These are phyloP conservation scores for Phytophthora multivora DNA, from an alignment of 352 stramenopile genomes.

Conservation along the genomic window DNA sequence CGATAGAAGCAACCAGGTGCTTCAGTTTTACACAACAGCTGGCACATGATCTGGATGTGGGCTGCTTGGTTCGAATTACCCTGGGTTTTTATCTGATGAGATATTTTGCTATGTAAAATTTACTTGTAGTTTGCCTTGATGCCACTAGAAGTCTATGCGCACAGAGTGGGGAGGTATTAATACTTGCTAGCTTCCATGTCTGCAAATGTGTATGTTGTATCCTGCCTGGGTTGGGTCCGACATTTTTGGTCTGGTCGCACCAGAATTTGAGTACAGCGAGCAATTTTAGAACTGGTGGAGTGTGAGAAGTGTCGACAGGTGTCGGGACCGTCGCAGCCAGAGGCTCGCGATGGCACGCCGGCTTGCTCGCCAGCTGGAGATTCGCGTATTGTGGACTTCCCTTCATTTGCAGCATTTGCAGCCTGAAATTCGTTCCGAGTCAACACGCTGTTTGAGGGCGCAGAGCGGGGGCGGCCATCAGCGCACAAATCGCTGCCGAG, in stretches of 20 bases:
- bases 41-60: conserved; percentile 22
- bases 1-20: conserved; percentile 1
- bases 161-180: too few species aligned
- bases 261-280: conserved; percentile 8
- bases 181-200: too few species aligned
- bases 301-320: not conserved
- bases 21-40: conserved; percentile 33
- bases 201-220: too few species aligned
- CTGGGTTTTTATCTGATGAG: not conserved
- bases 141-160: too few species aligned
- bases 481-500: conserved; percentile 12
- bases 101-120: too few species aligned
- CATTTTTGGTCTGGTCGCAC: conserved; percentile 7
- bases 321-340: conserved; percentile 5
- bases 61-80: conserved; percentile 23
- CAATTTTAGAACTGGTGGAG: not conserved
- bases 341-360: not conserved
- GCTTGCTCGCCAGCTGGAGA: conserved; percentile 8
- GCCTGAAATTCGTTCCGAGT: not conserved
- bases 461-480: conserved; percentile 13
- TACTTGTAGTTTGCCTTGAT: too few species aligned
- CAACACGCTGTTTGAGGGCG: conserved; percentile 11
- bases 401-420: not conserved
- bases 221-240: not conserved
- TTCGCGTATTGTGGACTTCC: conserved; percentile 10